Evolutionary conservation across 2,329 filamentous ascomycete species (phyloP), one percentile per base, ranked within the genome.

Genomic region (Exutisphaerella laricina): DNA sequence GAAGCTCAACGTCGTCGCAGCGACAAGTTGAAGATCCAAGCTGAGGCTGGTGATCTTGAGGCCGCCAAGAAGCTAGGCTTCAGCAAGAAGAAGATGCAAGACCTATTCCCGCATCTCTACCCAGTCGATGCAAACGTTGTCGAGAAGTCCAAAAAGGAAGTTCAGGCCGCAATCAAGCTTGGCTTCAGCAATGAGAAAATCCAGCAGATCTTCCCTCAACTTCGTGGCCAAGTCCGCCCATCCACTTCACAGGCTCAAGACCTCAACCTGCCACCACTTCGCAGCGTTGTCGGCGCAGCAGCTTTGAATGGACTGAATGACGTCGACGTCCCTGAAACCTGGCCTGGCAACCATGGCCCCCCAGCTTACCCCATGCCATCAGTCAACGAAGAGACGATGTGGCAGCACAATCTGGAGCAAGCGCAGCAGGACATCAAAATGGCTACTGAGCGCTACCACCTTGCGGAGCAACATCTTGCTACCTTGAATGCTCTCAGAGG

Each of bases 31-130:
- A 44, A 41, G 34, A 31, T 23, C 8, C 26, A 32, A 21, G 49
- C 43, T 3, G 21, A 18, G 3, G 25, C 35, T 4, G 49, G 49
- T 5, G 46, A 49, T 12, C 9, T 42, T 8, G 43, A 51, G 16
- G 49, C 49, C 4, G 49, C 49, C n/a, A 49, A 41, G 37, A 51
- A 49, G 38, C 16, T 48, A 6, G 39, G 41, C 4, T 33, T 43
- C 2, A 41, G 45, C 36, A 43, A 51, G 45, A 46, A 40, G 34
- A 33, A 31, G 7, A 38, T 51, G 40, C 18, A 36, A 9, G 23
- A 41, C 9, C 9, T 46, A 9, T 45, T 43, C n/a, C 45, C 43
- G 18, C 13, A 39, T 4, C 10, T 32, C 17, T 32, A 21, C 10
- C 20, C 33, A 23, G 20, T n/a, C 9, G 33, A 35, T 5, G 17